These are phyloP conservation scores for Amanita muscaria DNA, from an alignment of 768 basidiomycete genomes.

Conservation along the genomic window DNA sequence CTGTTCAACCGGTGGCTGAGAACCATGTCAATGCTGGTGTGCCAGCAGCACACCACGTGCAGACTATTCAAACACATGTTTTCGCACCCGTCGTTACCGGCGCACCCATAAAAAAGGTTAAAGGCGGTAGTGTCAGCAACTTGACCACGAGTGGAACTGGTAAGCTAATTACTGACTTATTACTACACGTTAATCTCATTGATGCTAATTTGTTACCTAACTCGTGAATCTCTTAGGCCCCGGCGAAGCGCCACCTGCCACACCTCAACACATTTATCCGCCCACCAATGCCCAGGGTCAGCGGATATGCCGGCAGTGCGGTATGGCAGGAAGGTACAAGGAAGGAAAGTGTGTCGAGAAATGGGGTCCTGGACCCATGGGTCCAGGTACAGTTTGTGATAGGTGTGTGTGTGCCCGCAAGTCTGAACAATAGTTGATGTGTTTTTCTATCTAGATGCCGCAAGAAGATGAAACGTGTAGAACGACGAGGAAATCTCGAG, in stretches of 20 bases:
- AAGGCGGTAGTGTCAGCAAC: slow-evolving; percentile 20
- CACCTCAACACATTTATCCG: slow-evolving; percentile 28
- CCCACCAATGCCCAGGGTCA: slow-evolving; percentile 56
- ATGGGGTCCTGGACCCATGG: slow-evolving; percentile 80
- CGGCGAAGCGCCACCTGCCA: slow-evolving; percentile 16
- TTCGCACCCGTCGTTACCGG: slow-evolving; percentile 70
- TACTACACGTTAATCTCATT: too few species aligned
- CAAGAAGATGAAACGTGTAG: slow-evolving; percentile 83
- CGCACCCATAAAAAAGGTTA: slow-evolving; percentile 60
- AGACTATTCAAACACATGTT: slow-evolving; percentile 53
- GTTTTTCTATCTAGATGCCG: slow-evolving; percentile 41
- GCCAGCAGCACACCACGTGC: slow-evolving; percentile 19
- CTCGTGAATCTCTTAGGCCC: slow-evolving; percentile 9
- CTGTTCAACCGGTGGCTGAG: slow-evolving; percentile 11
- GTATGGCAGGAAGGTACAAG: slow-evolving; percentile 66
- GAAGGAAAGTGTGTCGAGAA: slow-evolving; percentile 83
- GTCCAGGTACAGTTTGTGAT: slow-evolving; percentile 80
- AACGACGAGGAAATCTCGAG: slow-evolving; percentile 61
- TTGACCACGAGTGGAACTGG: background rate
- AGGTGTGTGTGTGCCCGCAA: slow-evolving; percentile 31
- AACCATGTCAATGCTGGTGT: slow-evolving; percentile 9
- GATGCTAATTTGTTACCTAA: background rate
- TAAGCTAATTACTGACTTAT: background rate
- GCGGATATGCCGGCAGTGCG: slow-evolving; percentile 71
- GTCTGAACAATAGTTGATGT: background rate